Evolutionary conservation across 1,284 basidiomycete genomes (phyloP).

Genomic region (Cryptococcus hybrid): DNA sequence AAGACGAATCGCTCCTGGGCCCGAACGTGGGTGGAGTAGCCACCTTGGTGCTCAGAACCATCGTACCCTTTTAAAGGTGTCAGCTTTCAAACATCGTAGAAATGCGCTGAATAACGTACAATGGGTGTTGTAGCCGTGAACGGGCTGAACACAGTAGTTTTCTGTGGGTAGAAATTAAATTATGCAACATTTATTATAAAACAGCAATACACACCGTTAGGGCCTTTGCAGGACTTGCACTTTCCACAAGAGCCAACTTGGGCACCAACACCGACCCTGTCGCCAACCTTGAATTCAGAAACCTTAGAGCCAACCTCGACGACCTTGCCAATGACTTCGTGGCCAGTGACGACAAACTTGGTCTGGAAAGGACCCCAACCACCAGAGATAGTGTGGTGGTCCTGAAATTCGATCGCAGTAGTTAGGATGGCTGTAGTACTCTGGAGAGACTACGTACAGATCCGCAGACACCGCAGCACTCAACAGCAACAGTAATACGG

Average conservation of each 20-base stretch:
- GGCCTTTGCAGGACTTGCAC: slow-evolving; percentile 57
- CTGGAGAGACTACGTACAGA: slow-evolving; percentile 9
- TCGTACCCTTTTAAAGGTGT: slow-evolving; percentile 21
- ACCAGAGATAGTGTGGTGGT: slow-evolving; percentile 54
- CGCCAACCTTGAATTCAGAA: slow-evolving; percentile 60
- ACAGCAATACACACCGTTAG: slow-evolving; percentile 17
- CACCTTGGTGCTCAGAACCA: slow-evolving; percentile 42
- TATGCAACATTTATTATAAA: neutral
- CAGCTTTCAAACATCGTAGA: neutral
- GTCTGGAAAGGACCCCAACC: slow-evolving; percentile 55
- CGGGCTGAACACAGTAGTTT: slow-evolving; percentile 51
- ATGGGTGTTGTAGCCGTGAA: slow-evolving; percentile 49
- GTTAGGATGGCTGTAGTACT: neutral
- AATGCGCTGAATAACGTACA: slow-evolving; percentile 19
- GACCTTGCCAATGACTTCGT: slow-evolving; percentile 65
- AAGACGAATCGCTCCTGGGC: slow-evolving; percentile 67
- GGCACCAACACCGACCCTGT: slow-evolving; percentile 66
- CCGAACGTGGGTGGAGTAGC: slow-evolving; percentile 62
- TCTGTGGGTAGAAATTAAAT: slow-evolving; percentile 23
- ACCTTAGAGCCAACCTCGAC: slow-evolving; percentile 59
- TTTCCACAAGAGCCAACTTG: slow-evolving; percentile 52
- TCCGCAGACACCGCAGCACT: slow-evolving; percentile 29
- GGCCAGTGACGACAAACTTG: slow-evolving; percentile 50
- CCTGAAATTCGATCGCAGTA: neutral
- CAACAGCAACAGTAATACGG: slow-evolving; percentile 38